phyloP scores from a whole-genome alignment of 73 alveolate species.

The Stentor coeruleus region DNA sequence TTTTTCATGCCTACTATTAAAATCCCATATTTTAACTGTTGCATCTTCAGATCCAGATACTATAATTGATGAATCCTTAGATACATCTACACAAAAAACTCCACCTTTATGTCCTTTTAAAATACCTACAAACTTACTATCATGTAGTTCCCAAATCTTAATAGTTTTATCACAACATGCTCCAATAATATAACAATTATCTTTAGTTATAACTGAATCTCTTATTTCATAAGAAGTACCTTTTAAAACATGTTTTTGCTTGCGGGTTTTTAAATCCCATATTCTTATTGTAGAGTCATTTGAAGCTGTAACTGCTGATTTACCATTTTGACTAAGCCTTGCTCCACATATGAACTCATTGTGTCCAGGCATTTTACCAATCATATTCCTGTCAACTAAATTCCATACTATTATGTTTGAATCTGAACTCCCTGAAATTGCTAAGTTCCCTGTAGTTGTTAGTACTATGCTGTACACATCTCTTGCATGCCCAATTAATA shows the following conservation, averaged over 20 bases:
- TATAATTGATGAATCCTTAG: neutral
- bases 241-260: neutral
- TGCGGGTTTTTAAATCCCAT: slow-evolving; percentile 39
- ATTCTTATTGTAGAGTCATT: slow-evolving; percentile 66
- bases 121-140: too few relatives aligned
- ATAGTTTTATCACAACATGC: too few relatives aligned
- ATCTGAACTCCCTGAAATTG: neutral
- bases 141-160: too few relatives aligned
- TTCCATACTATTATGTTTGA: neutral
- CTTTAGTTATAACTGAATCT: too few relatives aligned
- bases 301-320: slow-evolving; percentile 42
- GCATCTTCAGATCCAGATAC: neutral
- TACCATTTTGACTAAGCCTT: too few relatives aligned
- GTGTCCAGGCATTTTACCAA: too few relatives aligned
- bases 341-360: too few relatives aligned
- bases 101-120: neutral
- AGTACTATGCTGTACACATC: neutral
- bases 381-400: neutral
- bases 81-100: neutral
- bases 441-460: neutral
- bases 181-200: too few relatives aligned
- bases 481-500: neutral
- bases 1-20: too few relatives aligned
- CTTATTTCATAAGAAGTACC: too few relatives aligned
- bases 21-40: neutral